Base-by-base conservation (phyloP, 495 filamentous ascomycete species). In the Lophiotrema nucula region DNA sequence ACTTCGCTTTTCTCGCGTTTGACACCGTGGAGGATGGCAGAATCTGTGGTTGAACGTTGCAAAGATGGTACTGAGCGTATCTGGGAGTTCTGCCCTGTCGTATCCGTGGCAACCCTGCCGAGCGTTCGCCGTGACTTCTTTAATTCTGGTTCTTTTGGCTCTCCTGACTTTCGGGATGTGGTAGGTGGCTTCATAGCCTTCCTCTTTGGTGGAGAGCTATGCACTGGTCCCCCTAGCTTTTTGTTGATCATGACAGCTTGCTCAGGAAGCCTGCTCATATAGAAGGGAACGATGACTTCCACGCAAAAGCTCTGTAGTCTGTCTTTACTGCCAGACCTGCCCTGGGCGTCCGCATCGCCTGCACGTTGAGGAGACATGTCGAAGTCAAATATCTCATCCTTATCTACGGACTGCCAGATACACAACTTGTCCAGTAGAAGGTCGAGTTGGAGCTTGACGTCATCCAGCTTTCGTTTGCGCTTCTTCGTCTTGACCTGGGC, bases 231-330 rank as follows among this genome's bases (percentile, higher is more conserved):
- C 13, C 92, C 91, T 8, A 97, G 82, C 71, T 96, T 96, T 56
- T 86, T 86, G 59, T 87, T 92, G 57, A 98, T 83, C 33, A 79
- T 75, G 45, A 83, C 82, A 71, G 89, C 93, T 42, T 88, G 79
- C 23, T 91, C 85, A 4, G 92, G 92, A 10, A 96, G 75, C 21
- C 92, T 86, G 12, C 89, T 81, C 31, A 84, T 84, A 66, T 95
- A 98, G 76, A 98, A 97, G 42, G 93, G 92, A 35, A 95, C 74
- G 65, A 98, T 85, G 47, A 98, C 89, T 70, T 97, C 92, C 1
- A 91, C 81, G 69, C 90, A 97, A 65, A 97, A 98, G 67, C 91
- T 79, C 45, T 77, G 78, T 25, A 89, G 73, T 16, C 81, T 77
- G 66, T 87, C 83, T 26, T 74, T 44, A 42, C 44, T 58, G 13